Conservation (phyloP, 2,329 filamentous ascomycete genomes). For the Pseudocercospora fuligena region DNA sequence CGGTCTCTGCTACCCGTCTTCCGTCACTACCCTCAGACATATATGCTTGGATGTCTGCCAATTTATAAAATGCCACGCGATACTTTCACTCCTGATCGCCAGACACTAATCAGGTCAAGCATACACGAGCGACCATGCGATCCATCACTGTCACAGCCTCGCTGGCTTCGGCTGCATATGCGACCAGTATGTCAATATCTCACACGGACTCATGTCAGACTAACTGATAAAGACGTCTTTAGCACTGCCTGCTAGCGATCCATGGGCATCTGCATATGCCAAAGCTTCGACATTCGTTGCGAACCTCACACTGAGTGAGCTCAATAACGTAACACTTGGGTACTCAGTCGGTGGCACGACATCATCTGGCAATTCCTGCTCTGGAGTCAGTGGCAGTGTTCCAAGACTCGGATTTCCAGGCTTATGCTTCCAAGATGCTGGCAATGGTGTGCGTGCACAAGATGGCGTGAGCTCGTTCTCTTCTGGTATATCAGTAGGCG, state of each 20-base stretch:
- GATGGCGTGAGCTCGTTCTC: constrained; percentile 42
- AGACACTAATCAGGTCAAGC: neutral
- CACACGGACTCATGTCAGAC: neutral
- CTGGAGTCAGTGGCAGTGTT: constrained; percentile 45
- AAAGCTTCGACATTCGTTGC: constrained; percentile 7
- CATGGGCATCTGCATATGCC: constrained; percentile 11
- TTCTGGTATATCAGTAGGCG: constrained; percentile 43
- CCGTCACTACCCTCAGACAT: neutral
- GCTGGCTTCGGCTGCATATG: neutral
- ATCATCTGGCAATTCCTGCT: constrained; percentile 30
- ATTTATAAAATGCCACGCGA: neutral
- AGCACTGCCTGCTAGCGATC: neutral
- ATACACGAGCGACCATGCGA: neutral
- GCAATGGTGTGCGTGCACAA: constrained; percentile 41
- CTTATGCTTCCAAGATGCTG: constrained; percentile 42
- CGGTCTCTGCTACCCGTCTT: neutral
- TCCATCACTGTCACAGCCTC: neutral
- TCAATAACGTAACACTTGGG: constrained; percentile 6
- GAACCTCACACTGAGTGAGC: constrained; percentile 5
- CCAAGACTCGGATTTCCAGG: constrained; percentile 45
- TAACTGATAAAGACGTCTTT: neutral
- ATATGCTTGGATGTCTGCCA: neutral
- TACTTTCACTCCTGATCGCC: neutral
- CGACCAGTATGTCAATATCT: neutral
- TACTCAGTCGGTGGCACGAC: constrained; percentile 9